Conservation (phyloP, 768 basidiomycete genomes). For the Cubamyces lactineus region DNA sequence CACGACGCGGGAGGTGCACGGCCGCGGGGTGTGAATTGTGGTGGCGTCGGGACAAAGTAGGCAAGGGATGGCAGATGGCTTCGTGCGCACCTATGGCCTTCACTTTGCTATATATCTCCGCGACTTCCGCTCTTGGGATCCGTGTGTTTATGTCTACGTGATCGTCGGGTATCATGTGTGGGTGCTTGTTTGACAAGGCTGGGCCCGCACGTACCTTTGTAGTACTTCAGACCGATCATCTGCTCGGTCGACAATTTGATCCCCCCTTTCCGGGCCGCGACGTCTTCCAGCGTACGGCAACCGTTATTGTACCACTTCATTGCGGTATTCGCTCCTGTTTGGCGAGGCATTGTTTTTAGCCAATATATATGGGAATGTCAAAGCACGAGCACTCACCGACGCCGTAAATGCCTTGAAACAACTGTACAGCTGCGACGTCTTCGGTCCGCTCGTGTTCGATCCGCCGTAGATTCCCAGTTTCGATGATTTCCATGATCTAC, state of each 20-base stretch:
- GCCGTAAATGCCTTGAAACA: slow-evolving; percentile 85
- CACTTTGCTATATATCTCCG: slow-evolving; percentile 71
- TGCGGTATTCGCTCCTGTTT: slow-evolving; percentile 63
- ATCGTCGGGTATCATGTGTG: neutral
- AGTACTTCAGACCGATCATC: slow-evolving; percentile 67
- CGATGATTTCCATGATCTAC: slow-evolving; percentile 81
- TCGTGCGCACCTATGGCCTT: slow-evolving; percentile 61
- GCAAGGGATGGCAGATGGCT: neutral
- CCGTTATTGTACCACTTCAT: slow-evolving; percentile 76
- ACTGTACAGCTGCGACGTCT: slow-evolving; percentile 54
- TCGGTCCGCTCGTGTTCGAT: slow-evolving; percentile 69
- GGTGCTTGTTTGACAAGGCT: neutral
- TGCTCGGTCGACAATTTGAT: slow-evolving; percentile 63
- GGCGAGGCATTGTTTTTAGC: neutral
- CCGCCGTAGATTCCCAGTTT: slow-evolving; percentile 72
- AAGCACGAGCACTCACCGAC: slow-evolving; percentile 58
- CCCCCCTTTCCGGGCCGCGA: slow-evolving; percentile 60
- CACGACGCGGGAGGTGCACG: neutral
- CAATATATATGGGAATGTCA: neutral
- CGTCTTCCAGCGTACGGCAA: slow-evolving; percentile 77
- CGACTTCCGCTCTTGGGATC: slow-evolving; percentile 84
- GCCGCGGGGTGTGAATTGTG: neutral
- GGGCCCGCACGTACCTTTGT: slow-evolving; percentile 55
- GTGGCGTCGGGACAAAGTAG: neutral
- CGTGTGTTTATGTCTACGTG: slow-evolving; percentile 75